Conservation (phyloP, 495 filamentous ascomycete species). For the Neurospora cerealis region DNA sequence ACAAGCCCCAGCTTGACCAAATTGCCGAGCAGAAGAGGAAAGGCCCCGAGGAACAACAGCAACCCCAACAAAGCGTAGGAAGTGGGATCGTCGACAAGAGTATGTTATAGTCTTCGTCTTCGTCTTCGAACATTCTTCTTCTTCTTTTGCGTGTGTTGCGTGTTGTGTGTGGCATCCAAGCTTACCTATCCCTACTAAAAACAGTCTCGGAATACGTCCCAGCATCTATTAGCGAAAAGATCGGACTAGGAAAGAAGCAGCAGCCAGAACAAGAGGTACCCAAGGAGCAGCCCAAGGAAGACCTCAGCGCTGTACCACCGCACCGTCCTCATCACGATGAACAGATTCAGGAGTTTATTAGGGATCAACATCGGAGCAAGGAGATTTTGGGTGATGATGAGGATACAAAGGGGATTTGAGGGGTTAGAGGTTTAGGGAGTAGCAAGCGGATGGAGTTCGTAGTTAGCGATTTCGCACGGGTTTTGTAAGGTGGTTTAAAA, state of each 20-base stretch:
- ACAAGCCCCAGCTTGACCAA: slow-evolving; percentile 21
- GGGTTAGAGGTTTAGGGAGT: neutral
- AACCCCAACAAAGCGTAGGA: neutral
- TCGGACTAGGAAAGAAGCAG: slow-evolving; percentile 4
- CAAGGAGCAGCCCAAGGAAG: neutral
- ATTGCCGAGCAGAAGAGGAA: slow-evolving; percentile 7
- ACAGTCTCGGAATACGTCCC: slow-evolving; percentile 20
- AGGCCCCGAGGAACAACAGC: neutral
- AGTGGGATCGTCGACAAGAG: slow-evolving; percentile 18
- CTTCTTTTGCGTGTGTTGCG: too few relatives aligned
- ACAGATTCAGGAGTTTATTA: slow-evolving; percentile 27
- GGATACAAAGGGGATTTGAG: neutral
- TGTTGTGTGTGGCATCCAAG: neutral
- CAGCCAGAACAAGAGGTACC: neutral
- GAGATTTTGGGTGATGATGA: neutral
- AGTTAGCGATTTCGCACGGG: too few relatives aligned
- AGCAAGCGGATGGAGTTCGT: neutral
- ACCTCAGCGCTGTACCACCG: slow-evolving; percentile 14
- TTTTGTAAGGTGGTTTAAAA: neutral
- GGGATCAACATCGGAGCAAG: slow-evolving; percentile 26
- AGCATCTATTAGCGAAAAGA: slow-evolving; percentile 9
- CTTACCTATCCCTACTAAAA: neutral
- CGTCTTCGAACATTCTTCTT: neutral
- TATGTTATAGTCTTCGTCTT: neutral
- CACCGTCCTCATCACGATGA: slow-evolving; percentile 20